Conservation (phyloP, 1,284 basidiomycete species). For the Leccinum brunneo-olivaceum region DNA sequence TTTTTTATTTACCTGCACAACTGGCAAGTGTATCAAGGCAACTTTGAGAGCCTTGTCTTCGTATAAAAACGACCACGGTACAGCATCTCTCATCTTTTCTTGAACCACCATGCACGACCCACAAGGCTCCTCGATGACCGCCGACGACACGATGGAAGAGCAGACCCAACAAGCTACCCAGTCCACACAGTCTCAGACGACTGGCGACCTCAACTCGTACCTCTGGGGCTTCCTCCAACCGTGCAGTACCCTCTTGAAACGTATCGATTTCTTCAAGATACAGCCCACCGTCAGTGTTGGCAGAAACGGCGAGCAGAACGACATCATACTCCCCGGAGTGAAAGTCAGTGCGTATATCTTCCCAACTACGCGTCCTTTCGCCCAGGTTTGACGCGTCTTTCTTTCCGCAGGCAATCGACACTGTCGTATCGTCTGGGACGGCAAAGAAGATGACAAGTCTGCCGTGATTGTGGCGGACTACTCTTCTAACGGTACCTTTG, state of each 20-base stretch:
- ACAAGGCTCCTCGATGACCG: slow-evolving; percentile 22
- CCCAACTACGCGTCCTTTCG: slow-evolving; percentile 8
- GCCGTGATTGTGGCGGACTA: slow-evolving; percentile 63
- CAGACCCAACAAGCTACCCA: slow-evolving; percentile 49
- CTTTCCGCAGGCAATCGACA: slow-evolving; percentile 54
- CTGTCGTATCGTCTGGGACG: slow-evolving; percentile 62
- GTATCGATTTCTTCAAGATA: slow-evolving; percentile 56
- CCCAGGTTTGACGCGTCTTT: slow-evolving; percentile 19
- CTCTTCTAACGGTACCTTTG: slow-evolving; percentile 84
- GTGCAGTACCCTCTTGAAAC: slow-evolving; percentile 40
- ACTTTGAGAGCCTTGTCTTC: slow-evolving; percentile 10
- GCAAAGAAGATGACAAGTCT: slow-evolving; percentile 42
- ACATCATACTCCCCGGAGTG: slow-evolving; percentile 53
- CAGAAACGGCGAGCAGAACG: slow-evolving; percentile 43
- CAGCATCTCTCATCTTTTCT: slow-evolving; percentile 1
- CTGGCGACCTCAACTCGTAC: slow-evolving; percentile 35
- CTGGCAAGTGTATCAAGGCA: slow-evolving; percentile 13
- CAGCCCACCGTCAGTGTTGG: slow-evolving; percentile 47
- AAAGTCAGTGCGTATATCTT: slow-evolving; percentile 62
- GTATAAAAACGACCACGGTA: background rate
- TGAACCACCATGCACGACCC: slow-evolving; percentile 11
- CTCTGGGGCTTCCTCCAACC: slow-evolving; percentile 68
- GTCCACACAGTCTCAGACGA: slow-evolving; percentile 35
- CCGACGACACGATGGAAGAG: slow-evolving; percentile 27
- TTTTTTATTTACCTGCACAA: too few relatives aligned